These are phyloP conservation scores for Aspergillus sclerotioniger DNA, from an alignment of 495 filamentous ascomycete species.

Conservation along the genomic window DNA sequence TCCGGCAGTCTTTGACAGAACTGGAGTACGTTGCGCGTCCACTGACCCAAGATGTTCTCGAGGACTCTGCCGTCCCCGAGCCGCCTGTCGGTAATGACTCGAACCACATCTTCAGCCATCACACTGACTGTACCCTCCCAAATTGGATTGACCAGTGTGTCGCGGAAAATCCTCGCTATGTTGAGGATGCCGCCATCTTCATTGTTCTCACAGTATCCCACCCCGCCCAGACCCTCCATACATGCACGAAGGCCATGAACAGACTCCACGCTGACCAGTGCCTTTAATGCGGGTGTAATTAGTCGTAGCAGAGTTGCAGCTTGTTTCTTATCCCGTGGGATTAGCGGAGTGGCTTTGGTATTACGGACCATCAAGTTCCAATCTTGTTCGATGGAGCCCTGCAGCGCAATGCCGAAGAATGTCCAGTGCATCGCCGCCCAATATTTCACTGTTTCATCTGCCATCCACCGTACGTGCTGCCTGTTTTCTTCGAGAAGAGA, in stretches of 20 bases:
- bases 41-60: neutral
- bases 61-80: neutral
- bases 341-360: constrained; percentile 15
- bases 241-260: constrained; percentile 58
- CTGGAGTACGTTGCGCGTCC: neutral
- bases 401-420: constrained; percentile 59
- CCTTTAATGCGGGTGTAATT: constrained; percentile 66
- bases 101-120: constrained; percentile 33
- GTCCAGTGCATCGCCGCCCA: constrained; percentile 57
- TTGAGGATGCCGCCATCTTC: constrained; percentile 54
- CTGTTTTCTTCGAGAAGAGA: constrained; percentile 53
- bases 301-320: constrained; percentile 56
- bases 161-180: constrained; percentile 61
- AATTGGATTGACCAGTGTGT: constrained; percentile 63
- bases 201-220: constrained; percentile 64
- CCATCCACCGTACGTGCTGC: constrained; percentile 61
- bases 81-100: neutral
- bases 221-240: constrained; percentile 72
- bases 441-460: constrained; percentile 51
- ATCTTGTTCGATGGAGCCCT: constrained; percentile 49
- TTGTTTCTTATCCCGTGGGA: constrained; percentile 27
- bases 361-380: constrained; percentile 8
- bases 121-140: constrained; percentile 80
- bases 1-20: too few species aligned
- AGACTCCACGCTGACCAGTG: constrained; percentile 55